A percentile compares a stretch with the other conserved stretches of the same genome.
Evolutionary conservation across 2,329 filamentous ascomycete species (phyloP).

Genomic region (Microcera coccophila): DNA sequence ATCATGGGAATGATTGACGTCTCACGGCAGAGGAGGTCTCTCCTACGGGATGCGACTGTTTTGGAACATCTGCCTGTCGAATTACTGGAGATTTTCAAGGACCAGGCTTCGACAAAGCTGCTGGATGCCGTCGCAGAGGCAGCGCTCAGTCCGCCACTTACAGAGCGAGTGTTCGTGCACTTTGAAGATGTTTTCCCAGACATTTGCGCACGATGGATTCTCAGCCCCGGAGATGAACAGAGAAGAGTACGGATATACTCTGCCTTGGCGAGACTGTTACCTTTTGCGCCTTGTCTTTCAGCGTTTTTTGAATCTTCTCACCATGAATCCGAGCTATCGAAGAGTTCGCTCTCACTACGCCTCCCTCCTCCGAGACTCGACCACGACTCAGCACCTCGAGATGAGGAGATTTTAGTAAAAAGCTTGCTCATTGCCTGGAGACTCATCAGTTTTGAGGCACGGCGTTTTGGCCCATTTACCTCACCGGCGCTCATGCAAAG

Average conservation of each 20-base stretch:
- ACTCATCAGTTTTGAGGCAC: constrained; percentile 70
- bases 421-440: constrained; percentile 60
- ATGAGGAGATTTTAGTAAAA: constrained; percentile 25
- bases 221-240: constrained; percentile 39
- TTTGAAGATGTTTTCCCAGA: constrained; percentile 77
- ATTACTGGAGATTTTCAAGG: constrained; percentile 62
- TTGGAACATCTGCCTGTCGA: constrained; percentile 64
- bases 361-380: constrained; percentile 31
- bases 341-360: constrained; percentile 23
- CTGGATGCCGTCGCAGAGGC: constrained; percentile 67
- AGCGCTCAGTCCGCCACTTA: constrained; percentile 65
- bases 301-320: constrained; percentile 56
- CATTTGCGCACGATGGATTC: constrained; percentile 75
- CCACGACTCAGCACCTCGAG: constrained; percentile 21
- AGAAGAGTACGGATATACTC: constrained; percentile 51
- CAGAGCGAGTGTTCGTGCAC: constrained; percentile 68
- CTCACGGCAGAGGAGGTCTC: constrained; percentile 51
- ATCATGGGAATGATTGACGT: constrained; percentile 56
- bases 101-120: constrained; percentile 60
- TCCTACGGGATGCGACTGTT: constrained; percentile 51
- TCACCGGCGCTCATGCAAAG: constrained; percentile 64
- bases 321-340: constrained; percentile 11
- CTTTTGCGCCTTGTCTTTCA: constrained; percentile 75
- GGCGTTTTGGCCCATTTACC: constrained; percentile 62
- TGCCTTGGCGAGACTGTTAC: constrained; percentile 74